Base-by-base conservation (phyloP, 2,329 filamentous ascomycete genomes). In the Claviceps africana region DNA sequence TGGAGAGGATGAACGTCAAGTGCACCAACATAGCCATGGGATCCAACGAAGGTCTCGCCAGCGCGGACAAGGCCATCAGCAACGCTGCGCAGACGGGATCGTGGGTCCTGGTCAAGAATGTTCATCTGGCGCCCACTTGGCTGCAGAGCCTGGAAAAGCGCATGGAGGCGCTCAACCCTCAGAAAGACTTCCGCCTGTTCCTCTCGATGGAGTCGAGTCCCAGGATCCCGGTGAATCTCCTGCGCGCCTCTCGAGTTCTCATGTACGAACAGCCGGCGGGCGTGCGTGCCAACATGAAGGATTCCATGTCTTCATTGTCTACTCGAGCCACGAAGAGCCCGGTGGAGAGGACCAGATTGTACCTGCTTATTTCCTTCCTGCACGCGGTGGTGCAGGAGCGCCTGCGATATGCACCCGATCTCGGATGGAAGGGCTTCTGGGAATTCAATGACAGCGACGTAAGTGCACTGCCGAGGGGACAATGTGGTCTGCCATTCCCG, bases 1-100 rank as follows among this genome's bases (percentile, higher is more conserved):
- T 97, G 31, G 88, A 95, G 68, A 81, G 88, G 58, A 83, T 82
- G 66, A 80, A 81, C 54, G 83, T 88, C 50, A 83, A 80, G 51
- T 98, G 93, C 71, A 90, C 89, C 54, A 96, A 96, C 67, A 96
- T 98, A 64, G 94, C 94, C 61, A 98, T 98, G 93, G 93, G 93
- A 63, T 97, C 93, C 46, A 94, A 94, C 63, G 93, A 98, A 74
- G 88, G 89, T 65, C 75, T 94, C 19, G 83, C 90, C 53, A 93
- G 83, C 56, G 93, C 93, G 19, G 93, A 98, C 74, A 95, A 95
- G 70, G 93, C 94, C 31, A 89, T 98, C 63, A 86, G 81, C 69
- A 88, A 89, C 61, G 93, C 93, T 10, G 91, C 93, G 5, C 88
- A 94, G 53, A 86, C 84, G 17, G 93, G 93, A 58, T 88, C 83